Conservation (phyloP, 148 eudicot genomes). For the Chenopodium album region DNA sequence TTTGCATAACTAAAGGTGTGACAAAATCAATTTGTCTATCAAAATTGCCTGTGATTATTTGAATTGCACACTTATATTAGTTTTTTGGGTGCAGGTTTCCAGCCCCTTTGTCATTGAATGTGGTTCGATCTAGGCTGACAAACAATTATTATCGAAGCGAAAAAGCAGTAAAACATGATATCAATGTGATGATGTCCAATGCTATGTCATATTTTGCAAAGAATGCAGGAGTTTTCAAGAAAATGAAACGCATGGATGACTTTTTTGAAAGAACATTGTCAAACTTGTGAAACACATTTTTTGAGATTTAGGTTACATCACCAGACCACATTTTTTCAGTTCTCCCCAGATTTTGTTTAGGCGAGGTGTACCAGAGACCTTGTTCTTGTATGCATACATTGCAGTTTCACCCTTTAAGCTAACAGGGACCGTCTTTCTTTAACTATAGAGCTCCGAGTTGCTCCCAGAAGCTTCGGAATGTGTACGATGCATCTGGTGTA, state of each 20-base stretch:
- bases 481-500: constrained; percentile 12
- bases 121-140: constrained; percentile 59
- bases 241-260: constrained; percentile 46
- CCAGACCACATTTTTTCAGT: constrained; percentile 6
- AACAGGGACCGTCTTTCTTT: background rate
- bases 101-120: constrained; percentile 62
- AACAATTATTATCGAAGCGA: constrained; percentile 62
- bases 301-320: background rate
- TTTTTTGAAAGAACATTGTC: constrained; percentile 41
- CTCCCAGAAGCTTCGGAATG: background rate
- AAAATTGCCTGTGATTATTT: background rate
- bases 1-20: background rate
- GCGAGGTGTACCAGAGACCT: background rate
- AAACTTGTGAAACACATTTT: constrained; percentile 17
- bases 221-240: constrained; percentile 30
- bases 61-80: background rate
- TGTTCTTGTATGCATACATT: background rate
- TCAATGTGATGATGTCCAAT: constrained; percentile 62
- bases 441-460: background rate
- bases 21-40: background rate
- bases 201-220: constrained; percentile 46
- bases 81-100: constrained; percentile 53
- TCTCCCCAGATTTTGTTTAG: constrained; percentile 6
- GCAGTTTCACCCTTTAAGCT: background rate
- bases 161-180: constrained; percentile 65